Evolutionary conservation across 441 rosid genomes (phyloP), one percentile per base, ranked within the genome.

Genomic region (Breynia disticha): DNA sequence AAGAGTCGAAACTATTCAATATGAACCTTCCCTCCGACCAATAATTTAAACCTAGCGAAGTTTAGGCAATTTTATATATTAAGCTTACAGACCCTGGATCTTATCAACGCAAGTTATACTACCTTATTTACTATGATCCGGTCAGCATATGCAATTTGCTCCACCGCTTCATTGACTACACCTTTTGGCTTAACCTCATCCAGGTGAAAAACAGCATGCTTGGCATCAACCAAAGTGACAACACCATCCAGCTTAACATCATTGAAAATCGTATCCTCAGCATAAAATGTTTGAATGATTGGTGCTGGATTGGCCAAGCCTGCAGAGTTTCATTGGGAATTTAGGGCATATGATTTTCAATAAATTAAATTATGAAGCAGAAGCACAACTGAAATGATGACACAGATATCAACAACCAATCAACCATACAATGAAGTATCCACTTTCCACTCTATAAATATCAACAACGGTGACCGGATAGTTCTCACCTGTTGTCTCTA

Each of bases 241-340:
- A 93, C 97, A n/a, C 97, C 96, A 46, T 89, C 99, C 69, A 93
- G 69, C 73, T 93, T 93, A 15, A 93, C 99, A 68, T 84, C 88
- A 68, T 71, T 81, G 72, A 84, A 88, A 69, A 93, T 53, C 15
- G 56, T 69, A 55, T 86, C 97, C 73, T 93, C 99, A 0, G 96
- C 84, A 70, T 89, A 93, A 79, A 89, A 89, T 10, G 96, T 93
- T 67, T 89, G 95, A 78, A 93, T 93, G 55, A 93, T 83, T 7
- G 99, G 99, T 9, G 97, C 86, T 7, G 93, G 99, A 55, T 86
- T 93, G 38, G 99, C 99, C 80, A 93, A 75, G 54, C 99, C 97
- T 81, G 69, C 47, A 56, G 67, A 50, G 22, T 58, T 42, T 20
- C 16, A 20, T 18, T 45, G 18, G 32, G 15, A 16, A 47, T 8